Evolutionary conservation across 2,329 filamentous ascomycete species (phyloP), one percentile per base, ranked within the genome.

Genomic region (Neonectria coccinea): DNA sequence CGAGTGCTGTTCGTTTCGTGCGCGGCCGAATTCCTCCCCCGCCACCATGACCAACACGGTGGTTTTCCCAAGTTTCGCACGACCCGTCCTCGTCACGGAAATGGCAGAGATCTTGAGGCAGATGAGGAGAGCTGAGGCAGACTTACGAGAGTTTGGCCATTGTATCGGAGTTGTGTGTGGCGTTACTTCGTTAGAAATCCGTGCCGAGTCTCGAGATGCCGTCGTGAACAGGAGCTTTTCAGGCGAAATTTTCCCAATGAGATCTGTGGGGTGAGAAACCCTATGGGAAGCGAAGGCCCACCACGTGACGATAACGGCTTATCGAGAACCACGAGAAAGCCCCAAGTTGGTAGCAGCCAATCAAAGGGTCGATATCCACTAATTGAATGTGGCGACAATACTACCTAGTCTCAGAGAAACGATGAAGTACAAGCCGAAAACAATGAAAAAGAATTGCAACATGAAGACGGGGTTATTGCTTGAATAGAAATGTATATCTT

Each of bases 111-210:
- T 56, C 5, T 39, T 41, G 67, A 62, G 53, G 63, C 25, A 63
- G 41, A 54, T 39, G 39, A 53, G 36, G 42, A 64, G 31, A 64
- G 44, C 57, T 39, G 52, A 59, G 62, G 54, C 59, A 45, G 53
- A 88, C 86, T 83, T 84, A 89, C 86, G 86, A 88, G 74, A 85
- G 77, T 82, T 89, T 89, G 81, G 86, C 86, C 86, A 89, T 89
- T 86, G 81, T 83, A 79, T 82, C 80, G 80, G 82, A 70, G 79
- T 79, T 80, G 76, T 78, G 75, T 77, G 74, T 76, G 79, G 76
- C 78, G 79, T 80, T 79, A 76, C 72, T 78, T 79, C 77, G 77
- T 78, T 68, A 74, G 69, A 71, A 77, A 75, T 74, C 72, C 68
- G 73, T 78, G 74, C 77, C 77, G 75, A 74, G 73, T 78, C 74